These are phyloP conservation scores for Cubamyces sp. DNA, from an alignment of 768 basidiomycete species.

Conservation along the genomic window DNA sequence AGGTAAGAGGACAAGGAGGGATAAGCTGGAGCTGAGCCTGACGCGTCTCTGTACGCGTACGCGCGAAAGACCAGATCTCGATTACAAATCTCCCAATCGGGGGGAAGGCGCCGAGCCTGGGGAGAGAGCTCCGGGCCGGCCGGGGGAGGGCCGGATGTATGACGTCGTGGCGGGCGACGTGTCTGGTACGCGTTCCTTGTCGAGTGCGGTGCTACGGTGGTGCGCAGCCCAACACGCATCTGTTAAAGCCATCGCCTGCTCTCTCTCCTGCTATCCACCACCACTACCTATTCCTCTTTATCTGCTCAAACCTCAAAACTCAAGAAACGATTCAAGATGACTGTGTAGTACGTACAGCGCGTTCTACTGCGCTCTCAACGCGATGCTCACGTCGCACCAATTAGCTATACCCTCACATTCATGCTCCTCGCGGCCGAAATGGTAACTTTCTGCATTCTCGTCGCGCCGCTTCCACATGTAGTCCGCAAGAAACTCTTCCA, in stretches of 20 bases:
- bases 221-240: not conserved
- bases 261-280: slow-evolving; percentile 11
- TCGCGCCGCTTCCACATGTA: slow-evolving; percentile 81
- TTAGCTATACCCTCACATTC: slow-evolving; percentile 82
- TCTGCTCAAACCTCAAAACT: not conserved
- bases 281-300: not conserved
- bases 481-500: slow-evolving; percentile 71
- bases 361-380: no score
- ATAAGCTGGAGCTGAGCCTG: not conserved
- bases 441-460: slow-evolving; percentile 83
- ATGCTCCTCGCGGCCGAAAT: slow-evolving; percentile 83
- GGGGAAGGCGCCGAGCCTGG: not conserved
- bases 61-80: slow-evolving; percentile 18
- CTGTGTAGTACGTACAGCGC: slow-evolving; percentile 46
- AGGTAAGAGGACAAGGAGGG: not conserved
- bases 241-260: not conserved
- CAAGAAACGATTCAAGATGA: slow-evolving; percentile 41
- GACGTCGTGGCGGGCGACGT: slow-evolving; percentile 30
- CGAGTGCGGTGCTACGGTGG: slow-evolving; percentile 13
- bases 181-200: slow-evolving; percentile 16
- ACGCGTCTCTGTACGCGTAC: slow-evolving; percentile 20
- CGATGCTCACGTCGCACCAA: slow-evolving; percentile 1
- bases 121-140: not conserved
- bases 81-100: slow-evolving; percentile 19
- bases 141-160: slow-evolving; percentile 10